Base-by-base conservation (phyloP, 2,329 filamentous ascomycete genomes). In the Claviceps sp. region DNA sequence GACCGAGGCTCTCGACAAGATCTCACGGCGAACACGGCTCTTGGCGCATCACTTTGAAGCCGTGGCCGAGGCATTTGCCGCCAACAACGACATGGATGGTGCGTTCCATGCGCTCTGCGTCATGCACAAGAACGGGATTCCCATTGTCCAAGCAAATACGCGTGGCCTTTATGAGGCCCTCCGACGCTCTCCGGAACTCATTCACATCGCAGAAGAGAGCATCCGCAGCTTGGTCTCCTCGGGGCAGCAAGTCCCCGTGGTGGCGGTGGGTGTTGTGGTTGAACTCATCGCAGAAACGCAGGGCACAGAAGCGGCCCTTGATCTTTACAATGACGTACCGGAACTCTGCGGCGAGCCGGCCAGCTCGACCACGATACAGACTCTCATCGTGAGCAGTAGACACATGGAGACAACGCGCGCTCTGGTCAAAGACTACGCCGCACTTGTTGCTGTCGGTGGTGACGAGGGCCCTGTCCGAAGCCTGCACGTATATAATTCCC, bases 21-120 rank as follows among this genome's bases (percentile, higher is more conserved):
- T 68, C 1, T 60, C 66, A 4, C 54, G 52, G 37, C 59, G 62
- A 17, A 62, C 77, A 1, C 72, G 76, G 42, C 72, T 89, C 39
- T 71, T 75, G 8, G 66, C 76, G 5, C 75, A 85, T 55, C 88
- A 96, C 62, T 95, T 93, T 66, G 88, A 94, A 64, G 76, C 84
- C 29, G 74, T 96, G 29, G 71, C 90, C 6, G 81, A 87, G 52
- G 77, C 85, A 4, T 88, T 94, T 61, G 72, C 80, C 11, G 69
- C 71, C 3, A 61, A 64, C 3, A 72, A 74, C 2, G 80, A 93
- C 56, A 61, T 91, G 7, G 67, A 70, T 23, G 79, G 80, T 26
- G 85, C 86, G 0, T 73, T 95, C 38, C 77, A 79, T 42, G 75
- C 86, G 1, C 71, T 95, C 16, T 79, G 79, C 57, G 82, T 88